A percentile compares a stretch with the other conserved stretches of the same genome.
Evolutionary conservation across 2,329 filamentous ascomycete species (phyloP).

Genomic region (Beauveria varroae): DNA sequence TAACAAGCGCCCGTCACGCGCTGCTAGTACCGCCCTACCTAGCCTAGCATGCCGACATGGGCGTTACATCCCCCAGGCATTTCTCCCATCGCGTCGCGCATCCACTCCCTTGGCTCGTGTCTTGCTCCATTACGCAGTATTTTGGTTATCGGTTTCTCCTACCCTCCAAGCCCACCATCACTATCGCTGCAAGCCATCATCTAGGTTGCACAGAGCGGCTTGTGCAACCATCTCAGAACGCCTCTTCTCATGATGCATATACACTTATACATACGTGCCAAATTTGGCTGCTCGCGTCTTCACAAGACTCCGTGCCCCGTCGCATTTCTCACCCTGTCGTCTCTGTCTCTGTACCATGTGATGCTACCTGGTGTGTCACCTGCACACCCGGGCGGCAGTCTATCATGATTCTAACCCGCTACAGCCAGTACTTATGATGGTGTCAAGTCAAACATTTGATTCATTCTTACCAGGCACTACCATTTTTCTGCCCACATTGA

Average conservation of each 20-base stretch:
- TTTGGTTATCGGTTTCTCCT: not conserved
- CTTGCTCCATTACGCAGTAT: not conserved
- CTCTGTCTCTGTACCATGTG: conserved; percentile 1
- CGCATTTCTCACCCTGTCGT: not conserved
- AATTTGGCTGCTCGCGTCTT: not conserved
- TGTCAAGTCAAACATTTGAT: not conserved
- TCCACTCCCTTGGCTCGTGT: not conserved
- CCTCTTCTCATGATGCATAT: not conserved
- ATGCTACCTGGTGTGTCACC: not conserved
- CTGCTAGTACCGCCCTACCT: not conserved
- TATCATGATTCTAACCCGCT: not conserved
- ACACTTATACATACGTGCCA: too few species aligned
- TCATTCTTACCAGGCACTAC: not conserved
- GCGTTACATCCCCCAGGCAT: not conserved
- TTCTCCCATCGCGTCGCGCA: not conserved
- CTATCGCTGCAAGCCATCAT: not conserved
- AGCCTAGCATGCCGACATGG: not conserved
- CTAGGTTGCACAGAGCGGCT: not conserved
- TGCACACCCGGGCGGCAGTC: not conserved
- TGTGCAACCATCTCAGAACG: not conserved
- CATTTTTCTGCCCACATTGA: too few species aligned
- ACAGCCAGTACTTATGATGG: not conserved
- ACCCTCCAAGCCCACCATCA: not conserved
- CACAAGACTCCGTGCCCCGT: not conserved
- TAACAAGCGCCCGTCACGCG: not conserved